Base-by-base conservation (phyloP, 1,284 basidiomycete species). In the Athelia sp. region DNA sequence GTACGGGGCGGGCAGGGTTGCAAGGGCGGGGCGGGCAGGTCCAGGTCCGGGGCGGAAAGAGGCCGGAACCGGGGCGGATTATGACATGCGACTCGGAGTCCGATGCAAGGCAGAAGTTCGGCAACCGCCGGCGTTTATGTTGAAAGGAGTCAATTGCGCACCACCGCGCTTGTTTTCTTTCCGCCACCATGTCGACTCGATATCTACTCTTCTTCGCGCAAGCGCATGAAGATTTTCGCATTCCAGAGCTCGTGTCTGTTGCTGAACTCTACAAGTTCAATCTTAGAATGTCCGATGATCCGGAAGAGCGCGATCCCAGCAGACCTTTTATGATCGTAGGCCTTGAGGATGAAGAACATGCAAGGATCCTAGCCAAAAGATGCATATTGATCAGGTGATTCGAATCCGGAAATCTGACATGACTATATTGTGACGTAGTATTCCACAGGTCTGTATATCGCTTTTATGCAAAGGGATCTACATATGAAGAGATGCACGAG, bases 341-440 rank as follows among this genome's bases (percentile, higher is more conserved):
- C 23, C 69, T 96, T 1, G 79, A 83, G 23, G 66, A 73, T 22
- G 90, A 93, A 57, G 81, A 85, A 38, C 82, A 95, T 54, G 91
- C 88, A 0, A 68, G 74, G 48, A 64, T 79, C n/a, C 71, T 99
- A 18, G 84, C 90, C 0, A 73, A 78, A 53, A 73, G 96, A 56
- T 92, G 91, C 57, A 86, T 96, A 35, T 68, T 94, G 43, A 78
- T 98, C 60, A 92, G 88, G 88, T 94, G 51, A 56, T 77, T 66
- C 23, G n/a, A 26, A 21, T 46, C 29, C 35, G 50, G 36, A 13
- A 29, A 47, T 47, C 32, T 29, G 17, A 44, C 23, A 44, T 38
- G 18, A 26, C 38, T 19, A 47, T 26, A 38, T 26, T 26, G 52
- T 52, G 56, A 8, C 47, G 54, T 26, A 47, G 46, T 19, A 35